Evolutionary conservation across 176 grass and related monocot species (phyloP).

Genomic region (Aegilops sharonensis): DNA sequence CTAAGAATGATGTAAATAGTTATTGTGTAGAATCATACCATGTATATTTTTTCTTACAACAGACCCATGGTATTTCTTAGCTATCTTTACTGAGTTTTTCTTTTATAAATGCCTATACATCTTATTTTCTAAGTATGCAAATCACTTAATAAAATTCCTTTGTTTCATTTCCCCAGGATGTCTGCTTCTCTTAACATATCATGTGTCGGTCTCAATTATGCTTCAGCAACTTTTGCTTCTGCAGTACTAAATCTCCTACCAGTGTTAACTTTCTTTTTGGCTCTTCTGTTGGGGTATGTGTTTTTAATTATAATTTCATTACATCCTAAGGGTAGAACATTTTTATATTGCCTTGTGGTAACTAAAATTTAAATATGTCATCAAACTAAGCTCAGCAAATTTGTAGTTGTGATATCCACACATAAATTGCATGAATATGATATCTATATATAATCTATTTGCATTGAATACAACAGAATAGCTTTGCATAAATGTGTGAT

Average conservation of each 20-base stretch:
- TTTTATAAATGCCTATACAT: neutral
- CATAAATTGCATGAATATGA: neutral
- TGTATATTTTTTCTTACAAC: neutral
- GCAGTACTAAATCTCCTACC: constrained; percentile 41
- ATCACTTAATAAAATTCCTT: neutral
- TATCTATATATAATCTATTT: neutral
- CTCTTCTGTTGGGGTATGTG: constrained; percentile 31
- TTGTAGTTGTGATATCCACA: neutral
- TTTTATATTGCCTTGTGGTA: neutral
- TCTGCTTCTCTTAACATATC: constrained; percentile 31
- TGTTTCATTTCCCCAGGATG: constrained; percentile 30
- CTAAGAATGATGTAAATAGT: neutral
- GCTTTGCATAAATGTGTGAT: neutral
- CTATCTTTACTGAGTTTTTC: neutral
- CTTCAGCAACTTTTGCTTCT: constrained; percentile 39
- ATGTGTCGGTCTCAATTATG: constrained; percentile 37
- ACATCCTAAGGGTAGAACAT: neutral
- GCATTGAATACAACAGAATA: neutral
- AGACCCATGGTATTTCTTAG: neutral
- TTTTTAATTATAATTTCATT: neutral
- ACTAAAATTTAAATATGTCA: neutral
- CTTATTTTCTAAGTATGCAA: neutral
- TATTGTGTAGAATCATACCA: neutral
- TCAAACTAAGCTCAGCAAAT: neutral
- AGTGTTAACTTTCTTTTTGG: constrained; percentile 51